These are phyloP conservation scores for Microsporum audouinii DNA, from an alignment of 2,329 filamentous ascomycete genomes.

Conservation along the genomic window DNA sequence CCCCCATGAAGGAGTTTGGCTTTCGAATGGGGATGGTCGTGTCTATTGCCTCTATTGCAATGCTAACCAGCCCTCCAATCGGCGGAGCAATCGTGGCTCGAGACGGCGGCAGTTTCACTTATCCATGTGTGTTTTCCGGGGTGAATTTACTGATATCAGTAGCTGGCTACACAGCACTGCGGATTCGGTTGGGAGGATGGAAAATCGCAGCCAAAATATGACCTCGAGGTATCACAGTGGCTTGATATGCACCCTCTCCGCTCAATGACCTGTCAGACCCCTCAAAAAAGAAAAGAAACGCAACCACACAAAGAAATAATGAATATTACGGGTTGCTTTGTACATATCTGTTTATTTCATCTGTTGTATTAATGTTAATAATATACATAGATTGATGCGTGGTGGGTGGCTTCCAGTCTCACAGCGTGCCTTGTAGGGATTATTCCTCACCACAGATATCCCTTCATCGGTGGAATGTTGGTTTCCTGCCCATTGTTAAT, in stretches of 20 bases:
- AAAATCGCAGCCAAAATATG: neutral
- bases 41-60: neutral
- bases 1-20: conserved; percentile 1
- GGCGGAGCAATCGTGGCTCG: neutral
- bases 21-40: neutral
- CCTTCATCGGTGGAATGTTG: too few species aligned
- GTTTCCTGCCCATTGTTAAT: too few species aligned
- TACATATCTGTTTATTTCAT: neutral
- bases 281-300: neutral
- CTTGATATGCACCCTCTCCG: neutral
- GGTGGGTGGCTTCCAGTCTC: too few species aligned
- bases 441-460: too few species aligned
- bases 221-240: neutral
- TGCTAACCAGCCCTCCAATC: neutral
- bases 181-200: neutral
- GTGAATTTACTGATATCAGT: neutral
- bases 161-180: neutral
- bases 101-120: neutral
- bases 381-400: too few species aligned
- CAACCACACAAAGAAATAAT: neutral
- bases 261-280: neutral
- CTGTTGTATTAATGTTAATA: neutral
- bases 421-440: too few species aligned
- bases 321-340: neutral
- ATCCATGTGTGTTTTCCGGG: neutral